These are phyloP conservation scores for Tephrocybe sp. DNA, from an alignment of 768 basidiomycete species.

Conservation along the genomic window DNA sequence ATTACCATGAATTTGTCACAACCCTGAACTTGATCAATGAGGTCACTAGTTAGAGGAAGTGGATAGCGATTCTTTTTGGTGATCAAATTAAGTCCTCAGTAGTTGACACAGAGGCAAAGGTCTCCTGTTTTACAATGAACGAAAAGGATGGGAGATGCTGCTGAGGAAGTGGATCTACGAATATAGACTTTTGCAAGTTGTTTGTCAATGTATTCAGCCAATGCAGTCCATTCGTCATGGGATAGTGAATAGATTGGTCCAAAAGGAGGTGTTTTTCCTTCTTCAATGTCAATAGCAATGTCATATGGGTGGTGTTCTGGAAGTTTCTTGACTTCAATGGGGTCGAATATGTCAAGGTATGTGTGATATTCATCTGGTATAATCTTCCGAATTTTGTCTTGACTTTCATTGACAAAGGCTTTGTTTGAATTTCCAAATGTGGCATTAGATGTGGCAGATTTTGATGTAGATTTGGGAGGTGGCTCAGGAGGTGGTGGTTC, in stretches of 20 bases:
- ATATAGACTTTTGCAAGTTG: slow-evolving; percentile 39
- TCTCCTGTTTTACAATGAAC: slow-evolving; percentile 33
- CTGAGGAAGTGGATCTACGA: slow-evolving; percentile 27
- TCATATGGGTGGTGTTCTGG: slow-evolving; percentile 35
- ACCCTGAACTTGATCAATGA: slow-evolving; percentile 29
- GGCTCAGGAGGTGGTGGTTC: slow-evolving; percentile 17
- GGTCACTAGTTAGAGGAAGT: slow-evolving; percentile 28
- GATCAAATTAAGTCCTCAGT: slow-evolving; percentile 31
- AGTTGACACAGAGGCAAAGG: slow-evolving; percentile 31
- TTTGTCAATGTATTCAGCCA: slow-evolving; percentile 34
- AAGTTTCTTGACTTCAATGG: slow-evolving; percentile 23
- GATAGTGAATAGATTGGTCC: slow-evolving; percentile 35
- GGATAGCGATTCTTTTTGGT: slow-evolving; percentile 28
- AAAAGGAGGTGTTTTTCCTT: slow-evolving; percentile 30
- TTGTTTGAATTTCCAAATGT: no score
- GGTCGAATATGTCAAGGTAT: slow-evolving; percentile 21
- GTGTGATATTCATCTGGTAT: slow-evolving; percentile 1
- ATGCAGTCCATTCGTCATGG: slow-evolving; percentile 28
- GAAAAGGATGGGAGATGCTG: slow-evolving; percentile 33
- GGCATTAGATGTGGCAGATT: not conserved
- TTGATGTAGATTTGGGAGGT: not conserved
- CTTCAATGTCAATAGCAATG: slow-evolving; percentile 32
- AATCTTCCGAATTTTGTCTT: no score
- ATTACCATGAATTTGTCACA: slow-evolving; percentile 30
- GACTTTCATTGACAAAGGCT: no score